Evolutionary conservation across 331 rosid genomes (phyloP), one percentile per base, ranked within the genome.

Genomic region (Rosa hybrid): DNA sequence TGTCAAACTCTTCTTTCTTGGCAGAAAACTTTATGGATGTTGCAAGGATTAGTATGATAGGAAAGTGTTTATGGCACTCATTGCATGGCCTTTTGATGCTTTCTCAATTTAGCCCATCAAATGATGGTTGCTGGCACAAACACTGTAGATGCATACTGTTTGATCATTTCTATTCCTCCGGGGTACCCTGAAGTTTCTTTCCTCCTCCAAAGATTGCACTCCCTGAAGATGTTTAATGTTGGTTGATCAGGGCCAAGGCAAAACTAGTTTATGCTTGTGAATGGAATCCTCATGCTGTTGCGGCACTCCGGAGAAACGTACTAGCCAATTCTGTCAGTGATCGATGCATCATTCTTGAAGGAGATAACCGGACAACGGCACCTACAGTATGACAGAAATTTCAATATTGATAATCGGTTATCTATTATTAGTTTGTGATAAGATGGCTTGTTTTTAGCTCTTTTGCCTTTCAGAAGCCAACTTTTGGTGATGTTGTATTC

Each of bases 181-280:
- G 23, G 63, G 53, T 48, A 56, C 53, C 18, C 45, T 57, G 2
- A 53, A 4, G 42, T 42, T 60, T 23, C 44, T 14, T 60, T 59
- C 34, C 11, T 10, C 23, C 42, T 16, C 10, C 38, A 46, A 4
- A 39, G 27, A 56, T 68, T 62, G 54, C 70, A 34, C 64, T 70
- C 39, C 41, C 16, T 62, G 45, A 23, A 27, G n/a, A 45, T 71
- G 42, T 21, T 71, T 68, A 64, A 48, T 48, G 34, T 86, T 78
- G 78, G 80, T 84, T 80, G 86, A 75, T 78, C 89, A 96, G 99
- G 90, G 98, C 98, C 81, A 88, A 85, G 72, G 94, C 97, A 75
- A 91, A 91, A 80, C 60, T 90, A 75, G 97, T 96, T 45, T 89
- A 89, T 88, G 99, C 97, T 44, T 96, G 98, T 82, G 99, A 96